These are phyloP conservation scores for Gleditsia sinensis DNA, from an alignment of 306 rosid genomes.

Conservation along the genomic window DNA sequence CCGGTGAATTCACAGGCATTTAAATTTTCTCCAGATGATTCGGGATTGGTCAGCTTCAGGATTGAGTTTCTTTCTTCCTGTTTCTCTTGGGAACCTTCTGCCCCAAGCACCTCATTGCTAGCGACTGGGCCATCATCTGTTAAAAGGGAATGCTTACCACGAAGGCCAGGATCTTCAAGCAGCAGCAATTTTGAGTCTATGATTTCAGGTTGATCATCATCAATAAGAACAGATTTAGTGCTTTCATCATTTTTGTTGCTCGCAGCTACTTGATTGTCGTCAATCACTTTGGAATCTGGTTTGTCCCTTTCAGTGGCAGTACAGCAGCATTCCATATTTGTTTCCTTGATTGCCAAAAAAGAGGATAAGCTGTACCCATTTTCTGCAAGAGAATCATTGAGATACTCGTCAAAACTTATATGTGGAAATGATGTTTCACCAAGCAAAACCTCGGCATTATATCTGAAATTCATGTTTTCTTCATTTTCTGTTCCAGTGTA, in stretches of 20 bases:
- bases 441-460: constrained; percentile 24
- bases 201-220: not conserved
- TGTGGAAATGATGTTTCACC: constrained; percentile 37
- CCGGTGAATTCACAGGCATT: not conserved
- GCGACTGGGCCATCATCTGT: not conserved
- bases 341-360: not conserved
- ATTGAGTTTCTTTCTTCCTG: not conserved
- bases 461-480: not conserved
- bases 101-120: not conserved
- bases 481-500: constrained; percentile 7
- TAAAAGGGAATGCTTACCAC: not conserved
- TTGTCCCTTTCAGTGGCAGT: not conserved
- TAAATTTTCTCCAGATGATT: not conserved
- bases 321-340: constrained; percentile 14
- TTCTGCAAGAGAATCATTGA: constrained; percentile 2
- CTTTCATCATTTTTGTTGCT: constrained; percentile 22
- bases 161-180: not conserved
- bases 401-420: constrained; percentile 29
- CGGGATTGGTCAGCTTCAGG: constrained; percentile 12
- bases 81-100: not conserved
- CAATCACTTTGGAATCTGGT: constrained; percentile 7
- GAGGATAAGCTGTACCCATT: not conserved
- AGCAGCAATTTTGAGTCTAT: not conserved
- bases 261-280: constrained; percentile 12
- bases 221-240: not conserved